A percentile compares a stretch with the other conserved stretches of the same genome.
phyloP scores from a whole-genome alignment of 1,284 basidiomycete species.

The Lentinula novae-zelandiae region DNA sequence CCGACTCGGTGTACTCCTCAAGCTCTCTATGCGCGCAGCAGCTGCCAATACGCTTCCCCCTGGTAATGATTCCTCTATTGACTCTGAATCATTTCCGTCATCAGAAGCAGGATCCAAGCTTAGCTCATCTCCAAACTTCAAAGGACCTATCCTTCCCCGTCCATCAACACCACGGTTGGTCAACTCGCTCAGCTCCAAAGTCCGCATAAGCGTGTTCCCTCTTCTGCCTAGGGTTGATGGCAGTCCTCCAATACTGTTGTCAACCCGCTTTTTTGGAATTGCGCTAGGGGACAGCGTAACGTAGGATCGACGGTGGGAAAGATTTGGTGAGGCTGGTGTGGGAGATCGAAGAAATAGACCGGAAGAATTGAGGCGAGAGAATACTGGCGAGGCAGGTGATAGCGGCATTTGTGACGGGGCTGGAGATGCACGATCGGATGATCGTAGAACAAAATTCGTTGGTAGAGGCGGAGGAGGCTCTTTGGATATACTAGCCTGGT shows the following conservation, averaged over 20 bases:
- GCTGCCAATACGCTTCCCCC: conserved; percentile 24
- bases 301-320: conserved; percentile 21
- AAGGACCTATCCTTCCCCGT: not conserved
- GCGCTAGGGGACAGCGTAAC: conserved; percentile 22
- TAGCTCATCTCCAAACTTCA: not conserved
- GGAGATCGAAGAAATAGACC: conserved; percentile 19
- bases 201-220: conserved; percentile 13
- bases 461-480: conserved; percentile 1
- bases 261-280: conserved; percentile 24
- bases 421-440: conserved; percentile 2
- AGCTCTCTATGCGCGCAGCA: conserved; percentile 28
- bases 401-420: not conserved
- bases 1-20: not conserved
- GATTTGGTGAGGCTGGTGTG: conserved; percentile 7
- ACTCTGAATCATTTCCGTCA: not conserved
- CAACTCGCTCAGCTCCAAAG: conserved; percentile 8
- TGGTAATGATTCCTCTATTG: conserved; percentile 2
- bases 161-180: not conserved
- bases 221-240: conserved; percentile 15
- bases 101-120: conserved; percentile 10
- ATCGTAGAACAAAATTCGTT: not conserved
- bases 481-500: not conserved
- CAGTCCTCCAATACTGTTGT: conserved; percentile 17
- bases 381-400: not conserved
- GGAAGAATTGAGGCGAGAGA: conserved; percentile 10